Conservation (phyloP, 176 grass and related monocot genomes). For the Oryza officinalis region DNA sequence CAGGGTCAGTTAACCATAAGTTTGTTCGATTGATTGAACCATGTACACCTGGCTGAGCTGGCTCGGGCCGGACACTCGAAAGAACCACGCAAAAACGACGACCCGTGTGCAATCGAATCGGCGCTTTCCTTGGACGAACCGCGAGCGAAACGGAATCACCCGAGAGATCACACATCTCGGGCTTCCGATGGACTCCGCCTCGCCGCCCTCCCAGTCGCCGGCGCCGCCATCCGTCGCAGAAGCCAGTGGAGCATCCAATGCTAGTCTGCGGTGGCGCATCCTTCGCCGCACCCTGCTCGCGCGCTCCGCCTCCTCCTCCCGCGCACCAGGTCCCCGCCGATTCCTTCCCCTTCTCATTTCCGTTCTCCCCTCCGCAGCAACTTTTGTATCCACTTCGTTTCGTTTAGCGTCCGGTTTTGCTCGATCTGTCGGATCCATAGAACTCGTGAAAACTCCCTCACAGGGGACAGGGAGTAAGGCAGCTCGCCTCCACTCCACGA, state of each 20-base stretch:
- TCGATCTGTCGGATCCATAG: slow-evolving; percentile 8
- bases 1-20: neutral
- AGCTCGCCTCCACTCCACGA: neutral
- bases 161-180: neutral
- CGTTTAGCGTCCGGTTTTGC: neutral
- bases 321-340: slow-evolving; percentile 24
- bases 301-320: slow-evolving; percentile 34
- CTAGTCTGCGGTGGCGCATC: slow-evolving; percentile 61
- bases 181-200: slow-evolving; percentile 34
- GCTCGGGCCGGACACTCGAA: neutral
- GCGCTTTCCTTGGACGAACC: neutral
- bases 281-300: slow-evolving; percentile 59
- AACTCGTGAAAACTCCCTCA: neutral
- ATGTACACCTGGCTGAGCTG: neutral
- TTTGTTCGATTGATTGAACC: neutral
- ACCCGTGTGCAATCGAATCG: neutral
- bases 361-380: neutral
- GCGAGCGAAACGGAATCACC: neutral
- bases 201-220: neutral
- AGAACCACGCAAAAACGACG: neutral
- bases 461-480: neutral
- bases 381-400: neutral
- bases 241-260: slow-evolving; percentile 38
- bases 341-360: slow-evolving; percentile 16
- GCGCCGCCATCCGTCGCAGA: slow-evolving; percentile 8